A percentile compares a stretch with the other conserved stretches of the same genome.
Evolutionary conservation across 2,329 filamentous ascomycete species (phyloP).

Genomic region (Aspergillus aculeatus): DNA sequence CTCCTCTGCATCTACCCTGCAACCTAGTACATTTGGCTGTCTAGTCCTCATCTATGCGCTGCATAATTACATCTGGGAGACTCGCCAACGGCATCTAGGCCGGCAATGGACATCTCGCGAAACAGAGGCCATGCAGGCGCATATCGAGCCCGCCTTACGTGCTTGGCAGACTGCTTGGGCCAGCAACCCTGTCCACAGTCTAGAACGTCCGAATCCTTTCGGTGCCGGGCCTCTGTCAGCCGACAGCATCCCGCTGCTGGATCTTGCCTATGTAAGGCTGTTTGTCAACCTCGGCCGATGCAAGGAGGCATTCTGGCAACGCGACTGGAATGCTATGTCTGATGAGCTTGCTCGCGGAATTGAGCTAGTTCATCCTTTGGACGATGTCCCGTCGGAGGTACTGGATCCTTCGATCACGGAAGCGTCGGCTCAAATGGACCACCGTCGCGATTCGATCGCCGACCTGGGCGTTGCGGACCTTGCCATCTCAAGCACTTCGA

Average conservation of each 20-base stretch:
- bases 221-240: conserved; percentile 79
- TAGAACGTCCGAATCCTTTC: conserved; percentile 81
- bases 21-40: conserved; percentile 88
- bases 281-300: conserved; percentile 91
- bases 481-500: conserved; percentile 36
- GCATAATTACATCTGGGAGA: conserved; percentile 99
- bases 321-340: conserved; percentile 88
- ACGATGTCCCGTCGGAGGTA: conserved; percentile 39
- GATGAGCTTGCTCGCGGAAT: conserved; percentile 77
- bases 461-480: conserved; percentile 39
- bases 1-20: conserved; percentile 61
- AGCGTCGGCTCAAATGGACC: conserved; percentile 16
- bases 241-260: conserved; percentile 85
- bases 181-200: conserved; percentile 77
- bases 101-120: conserved; percentile 88
- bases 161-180: conserved; percentile 95
- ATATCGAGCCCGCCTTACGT: conserved; percentile 89
- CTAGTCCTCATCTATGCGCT: conserved; percentile 88
- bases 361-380: conserved; percentile 72
- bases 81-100: conserved; percentile 81
- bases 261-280: conserved; percentile 86
- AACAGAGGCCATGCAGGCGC: conserved; percentile 91
- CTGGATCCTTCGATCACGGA: conserved; percentile 30
- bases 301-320: conserved; percentile 91
- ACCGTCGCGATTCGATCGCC: conserved; percentile 36